Evolutionary conservation across 257 asterid genomes (phyloP).

Genomic region (Petunia axillaris): DNA sequence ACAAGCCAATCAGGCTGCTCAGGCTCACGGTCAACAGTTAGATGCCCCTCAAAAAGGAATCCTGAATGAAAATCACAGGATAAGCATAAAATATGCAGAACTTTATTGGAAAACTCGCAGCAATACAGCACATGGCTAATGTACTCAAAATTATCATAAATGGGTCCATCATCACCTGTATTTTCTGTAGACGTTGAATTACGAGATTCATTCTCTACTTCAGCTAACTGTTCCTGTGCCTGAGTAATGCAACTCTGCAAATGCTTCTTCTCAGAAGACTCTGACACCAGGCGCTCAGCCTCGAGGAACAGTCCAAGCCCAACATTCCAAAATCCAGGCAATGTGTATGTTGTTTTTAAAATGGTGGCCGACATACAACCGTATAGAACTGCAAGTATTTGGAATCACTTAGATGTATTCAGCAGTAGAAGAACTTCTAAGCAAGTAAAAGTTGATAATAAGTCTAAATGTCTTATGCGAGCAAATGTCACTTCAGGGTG

Average conservation of each 20-base stretch:
- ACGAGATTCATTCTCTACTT: constrained; percentile 49
- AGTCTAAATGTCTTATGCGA: neutral
- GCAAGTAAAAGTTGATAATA: neutral
- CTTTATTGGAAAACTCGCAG: neutral
- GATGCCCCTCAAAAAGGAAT: constrained; percentile 95
- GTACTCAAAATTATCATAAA: constrained; percentile 10
- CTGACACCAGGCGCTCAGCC: constrained; percentile 56
- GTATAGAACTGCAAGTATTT: constrained; percentile 66
- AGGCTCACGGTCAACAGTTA: constrained; percentile 94
- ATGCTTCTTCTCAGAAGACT: constrained; percentile 62
- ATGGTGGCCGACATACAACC: constrained; percentile 73
- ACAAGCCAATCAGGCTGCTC: constrained; percentile 90
- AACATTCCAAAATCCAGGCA: constrained; percentile 91
- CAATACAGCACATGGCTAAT: neutral
- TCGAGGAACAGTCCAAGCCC: constrained; percentile 81
- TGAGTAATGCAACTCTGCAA: constrained; percentile 66
- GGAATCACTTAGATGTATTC: neutral
- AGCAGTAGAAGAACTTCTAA: neutral
- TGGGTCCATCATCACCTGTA: constrained; percentile 52
- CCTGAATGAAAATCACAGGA: constrained; percentile 50
- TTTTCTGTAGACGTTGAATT: constrained; percentile 43
- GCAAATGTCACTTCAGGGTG: neutral
- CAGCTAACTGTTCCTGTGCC: constrained; percentile 69
- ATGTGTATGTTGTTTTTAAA: constrained; percentile 85
- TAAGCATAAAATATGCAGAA: neutral